Evolutionary conservation across 2,329 filamentous ascomycete species (phyloP), one percentile per base, ranked within the genome.

Genomic region (Microsporum canis): DNA sequence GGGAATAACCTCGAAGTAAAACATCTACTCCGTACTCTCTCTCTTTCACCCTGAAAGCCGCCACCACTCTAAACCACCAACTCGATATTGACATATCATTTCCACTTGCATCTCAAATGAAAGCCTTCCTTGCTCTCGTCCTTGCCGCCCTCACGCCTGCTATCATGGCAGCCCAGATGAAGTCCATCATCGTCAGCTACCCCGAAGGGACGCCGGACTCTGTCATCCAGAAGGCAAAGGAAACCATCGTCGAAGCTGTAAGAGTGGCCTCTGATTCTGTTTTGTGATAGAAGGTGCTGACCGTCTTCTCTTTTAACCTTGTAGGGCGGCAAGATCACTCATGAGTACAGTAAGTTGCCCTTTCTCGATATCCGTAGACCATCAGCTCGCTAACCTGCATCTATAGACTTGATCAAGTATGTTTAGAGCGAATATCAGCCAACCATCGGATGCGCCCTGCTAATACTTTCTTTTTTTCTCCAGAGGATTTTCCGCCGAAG

Each of bases 141-240:
- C 58, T 75, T 88, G 47, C 75, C 85, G 76, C 84, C 64, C 76
- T 87, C 58, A 78, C 84, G 64, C 79, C 80, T 34, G 72, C 84
- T 63, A 84, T 83, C 63, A 80, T 88, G 68, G 86, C 87, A 61
- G 77, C 86, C 62, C 77, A 66, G 27, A 82, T 85, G 70, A 89
- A 89, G 73, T 83, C 84, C 39, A 84, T 95, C 65, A 85, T 96
- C 67, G 80, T 96, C 69, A 89, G 82, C 69, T 96, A 90, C 71
- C 84, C 87, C 29, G 78, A 85, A 58, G 80, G 83, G 56, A 87
- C 85, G 67, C 86, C 89, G 23, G 77, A 87, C 65, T 80, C 78
- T 39, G 77, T 95, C 39, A 73, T 96, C 36, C 77, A 84, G 27
- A 74, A 88, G 61, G 90, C 89, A 51, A 94, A 87, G 78, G 75